phyloP scores from a whole-genome alignment of 2,329 filamentous ascomycete species.

The Paraphaeosphaeria sporulosa region DNA sequence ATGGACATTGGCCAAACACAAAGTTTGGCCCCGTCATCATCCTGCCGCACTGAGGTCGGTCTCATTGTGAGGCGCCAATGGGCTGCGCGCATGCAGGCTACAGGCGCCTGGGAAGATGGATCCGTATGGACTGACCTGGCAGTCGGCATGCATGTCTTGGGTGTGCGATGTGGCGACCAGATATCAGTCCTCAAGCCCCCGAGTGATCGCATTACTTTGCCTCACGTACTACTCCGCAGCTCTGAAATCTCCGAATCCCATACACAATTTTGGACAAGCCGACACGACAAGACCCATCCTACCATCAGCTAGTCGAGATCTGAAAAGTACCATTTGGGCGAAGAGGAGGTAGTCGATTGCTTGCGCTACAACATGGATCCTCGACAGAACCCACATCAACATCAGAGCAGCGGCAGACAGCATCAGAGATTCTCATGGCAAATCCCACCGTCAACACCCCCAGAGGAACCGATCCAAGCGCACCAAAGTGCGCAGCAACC shows the following conservation, averaged over 20 bases:
- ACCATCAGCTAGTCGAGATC: not conserved
- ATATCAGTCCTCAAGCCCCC: conserved; percentile 41
- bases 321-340: not conserved
- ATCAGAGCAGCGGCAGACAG: conserved; percentile 12
- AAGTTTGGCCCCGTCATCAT: conserved; percentile 35
- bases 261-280: not conserved
- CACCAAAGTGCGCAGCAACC: conserved; percentile 21
- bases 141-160: conserved; percentile 39
- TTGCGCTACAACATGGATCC: conserved; percentile 29
- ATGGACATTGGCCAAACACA: conserved; percentile 43
- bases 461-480: conserved; percentile 27
- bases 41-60: conserved; percentile 21
- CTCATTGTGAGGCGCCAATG: conserved; percentile 39
- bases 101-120: conserved; percentile 31
- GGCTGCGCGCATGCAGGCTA: conserved; percentile 12
- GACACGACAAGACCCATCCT: not conserved
- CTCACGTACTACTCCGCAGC: conserved; percentile 9
- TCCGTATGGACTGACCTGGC: conserved; percentile 24
- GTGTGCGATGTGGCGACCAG: conserved; percentile 18
- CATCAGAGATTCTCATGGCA: conserved; percentile 48
- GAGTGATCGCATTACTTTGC: conserved; percentile 9
- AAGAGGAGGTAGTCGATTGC: not conserved
- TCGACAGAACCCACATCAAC: conserved; percentile 30
- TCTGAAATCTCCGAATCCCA: not conserved
- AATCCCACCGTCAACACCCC: conserved; percentile 25